phyloP scores from a whole-genome alignment of 2,329 filamentous ascomycete species.

The Neurospora sp. region DNA sequence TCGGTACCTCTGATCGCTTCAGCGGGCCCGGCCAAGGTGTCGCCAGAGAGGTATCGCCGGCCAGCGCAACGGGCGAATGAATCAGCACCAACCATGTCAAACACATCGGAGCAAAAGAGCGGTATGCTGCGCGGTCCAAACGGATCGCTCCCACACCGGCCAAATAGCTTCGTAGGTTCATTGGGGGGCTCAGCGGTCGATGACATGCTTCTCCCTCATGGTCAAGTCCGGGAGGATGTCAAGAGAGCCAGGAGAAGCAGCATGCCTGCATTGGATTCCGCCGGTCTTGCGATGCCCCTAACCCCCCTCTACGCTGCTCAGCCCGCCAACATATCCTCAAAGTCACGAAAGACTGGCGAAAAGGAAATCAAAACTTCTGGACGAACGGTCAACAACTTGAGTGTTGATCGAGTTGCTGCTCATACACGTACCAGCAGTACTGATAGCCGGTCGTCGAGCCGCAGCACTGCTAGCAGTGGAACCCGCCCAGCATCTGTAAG shows the following conservation, averaged over 20 bases:
- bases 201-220: constrained; percentile 56
- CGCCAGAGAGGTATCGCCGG: constrained; percentile 78
- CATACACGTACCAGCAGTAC: constrained; percentile 47
- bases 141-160: constrained; percentile 31
- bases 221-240: constrained; percentile 51
- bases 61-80: constrained; percentile 47
- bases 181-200: constrained; percentile 48
- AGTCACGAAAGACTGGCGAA: constrained; percentile 23
- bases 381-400: constrained; percentile 25
- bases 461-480: constrained; percentile 38
- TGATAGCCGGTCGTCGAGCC: constrained; percentile 52
- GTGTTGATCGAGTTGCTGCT: constrained; percentile 22
- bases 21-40: constrained; percentile 53
- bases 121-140: constrained; percentile 23
- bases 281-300: constrained; percentile 30
- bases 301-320: constrained; percentile 28
- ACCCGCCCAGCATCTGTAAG: constrained; percentile 57
- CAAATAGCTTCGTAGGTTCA: constrained; percentile 43
- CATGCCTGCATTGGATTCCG: constrained; percentile 55
- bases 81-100: constrained; percentile 24
- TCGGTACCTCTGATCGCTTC: constrained; percentile 44
- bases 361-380: constrained; percentile 30
- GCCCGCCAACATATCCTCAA: constrained; percentile 19
- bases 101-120: constrained; percentile 26
- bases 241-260: constrained; percentile 76